These are phyloP conservation scores for Cytidiella melzeri DNA, from an alignment of 768 basidiomycete species.

Conservation along the genomic window DNA sequence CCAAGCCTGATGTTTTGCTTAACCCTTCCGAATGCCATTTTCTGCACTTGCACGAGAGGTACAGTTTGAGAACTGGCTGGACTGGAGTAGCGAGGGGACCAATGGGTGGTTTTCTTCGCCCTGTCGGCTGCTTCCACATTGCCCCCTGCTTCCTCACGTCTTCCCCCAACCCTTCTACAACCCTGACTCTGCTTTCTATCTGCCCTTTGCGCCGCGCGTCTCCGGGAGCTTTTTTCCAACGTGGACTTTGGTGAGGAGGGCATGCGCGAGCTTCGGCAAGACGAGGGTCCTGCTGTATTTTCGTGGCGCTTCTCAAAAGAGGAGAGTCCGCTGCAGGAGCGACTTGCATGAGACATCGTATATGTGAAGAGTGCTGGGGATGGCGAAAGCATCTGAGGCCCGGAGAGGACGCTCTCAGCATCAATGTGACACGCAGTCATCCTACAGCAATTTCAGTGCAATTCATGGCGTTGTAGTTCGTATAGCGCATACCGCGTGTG, in stretches of 20 bases:
- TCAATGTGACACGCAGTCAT: conserved; percentile 73
- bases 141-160: not conserved
- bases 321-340: too few species aligned
- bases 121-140: too few species aligned
- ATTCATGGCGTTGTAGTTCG: too few species aligned
- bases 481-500: conserved; percentile 13
- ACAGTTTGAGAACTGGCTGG: not conserved
- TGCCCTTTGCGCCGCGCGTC: not conserved
- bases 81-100: not conserved
- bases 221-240: too few species aligned
- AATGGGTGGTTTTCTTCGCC: not conserved
- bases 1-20: not conserved
- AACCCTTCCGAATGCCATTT: not conserved
- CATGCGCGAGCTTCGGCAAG: not conserved
- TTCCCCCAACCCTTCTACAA: not conserved
- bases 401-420: conserved; percentile 80
- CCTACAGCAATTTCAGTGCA: conserved; percentile 29
- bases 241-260: not conserved
- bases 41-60: not conserved
- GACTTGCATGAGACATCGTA: conserved; percentile 3
- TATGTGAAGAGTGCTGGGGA: conserved; percentile 25
- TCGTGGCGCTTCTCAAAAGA: not conserved
- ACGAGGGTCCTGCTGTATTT: not conserved
- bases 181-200: not conserved
- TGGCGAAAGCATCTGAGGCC: conserved; percentile 48